A percentile compares a stretch with the other conserved stretches of the same genome.
These are phyloP conservation scores for Saccharomyces hybrid DNA, from an alignment of 1,139 yeast species.

Conservation along the genomic window DNA sequence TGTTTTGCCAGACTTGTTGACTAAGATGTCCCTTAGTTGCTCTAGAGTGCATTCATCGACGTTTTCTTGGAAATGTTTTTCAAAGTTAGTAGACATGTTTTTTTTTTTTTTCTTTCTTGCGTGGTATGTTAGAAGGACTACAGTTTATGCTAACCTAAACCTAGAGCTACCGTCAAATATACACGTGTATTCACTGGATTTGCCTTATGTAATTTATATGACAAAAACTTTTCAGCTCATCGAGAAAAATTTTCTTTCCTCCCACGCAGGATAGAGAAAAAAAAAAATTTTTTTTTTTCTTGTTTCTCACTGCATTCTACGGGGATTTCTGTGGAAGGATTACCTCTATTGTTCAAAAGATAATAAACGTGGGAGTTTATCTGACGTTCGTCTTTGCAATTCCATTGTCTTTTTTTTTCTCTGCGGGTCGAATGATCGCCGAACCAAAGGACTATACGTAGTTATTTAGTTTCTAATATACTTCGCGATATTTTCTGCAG, in stretches of 20 bases:
- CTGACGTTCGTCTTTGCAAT: not conserved
- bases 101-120: not conserved
- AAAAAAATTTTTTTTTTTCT: not conserved
- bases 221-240: not conserved
- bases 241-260: not conserved
- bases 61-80: conserved; percentile 31
- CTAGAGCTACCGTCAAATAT: not conserved
- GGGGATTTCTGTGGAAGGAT: not conserved
- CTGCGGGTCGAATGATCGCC: conserved; percentile 1
- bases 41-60: conserved; percentile 48
- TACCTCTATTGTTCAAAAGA: not conserved
- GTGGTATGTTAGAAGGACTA: not conserved
- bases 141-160: not conserved
- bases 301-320: not conserved
- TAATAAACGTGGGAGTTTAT: conserved; percentile 1
- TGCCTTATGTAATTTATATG: not conserved
- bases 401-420: not conserved
- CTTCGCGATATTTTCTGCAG: conserved; percentile 65
- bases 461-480: conserved; percentile 41
- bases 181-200: not conserved
- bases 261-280: not conserved
- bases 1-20: conserved; percentile 56
- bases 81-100: conserved; percentile 32
- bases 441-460: not conserved
- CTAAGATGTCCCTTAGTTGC: conserved; percentile 60